phyloP scores from a whole-genome alignment of 495 filamentous ascomycete genomes.

The Recurvomyces mirabilis region DNA sequence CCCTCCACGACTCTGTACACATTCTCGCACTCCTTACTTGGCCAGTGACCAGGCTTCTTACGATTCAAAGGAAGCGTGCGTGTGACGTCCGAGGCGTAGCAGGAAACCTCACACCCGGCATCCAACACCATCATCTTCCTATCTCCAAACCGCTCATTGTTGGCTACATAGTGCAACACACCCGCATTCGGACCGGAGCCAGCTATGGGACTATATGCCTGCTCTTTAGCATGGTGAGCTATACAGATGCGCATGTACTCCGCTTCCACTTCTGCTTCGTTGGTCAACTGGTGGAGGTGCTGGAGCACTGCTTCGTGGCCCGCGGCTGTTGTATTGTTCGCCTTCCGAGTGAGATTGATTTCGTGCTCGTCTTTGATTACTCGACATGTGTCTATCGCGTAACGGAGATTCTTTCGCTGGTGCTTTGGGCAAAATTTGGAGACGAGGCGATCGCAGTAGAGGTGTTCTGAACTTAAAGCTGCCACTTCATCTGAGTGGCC shows the following conservation, averaged over 20 bases:
- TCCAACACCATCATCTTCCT: constrained; percentile 70
- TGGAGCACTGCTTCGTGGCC: constrained; percentile 62
- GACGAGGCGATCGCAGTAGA: not conserved
- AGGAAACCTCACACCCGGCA: constrained; percentile 72
- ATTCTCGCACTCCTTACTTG: constrained; percentile 46
- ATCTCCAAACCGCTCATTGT: constrained; percentile 56
- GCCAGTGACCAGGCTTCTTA: constrained; percentile 42
- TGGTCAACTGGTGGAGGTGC: constrained; percentile 47
- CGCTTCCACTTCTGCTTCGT: constrained; percentile 75
- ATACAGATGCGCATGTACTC: constrained; percentile 61
- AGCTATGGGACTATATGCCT: constrained; percentile 81
- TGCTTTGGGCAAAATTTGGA: not conserved
- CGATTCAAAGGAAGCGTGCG: constrained; percentile 63
- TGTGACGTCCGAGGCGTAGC: constrained; percentile 86
- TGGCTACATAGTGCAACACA: constrained; percentile 74
- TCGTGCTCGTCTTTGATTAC: constrained; percentile 75
- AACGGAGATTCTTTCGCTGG: not conserved
- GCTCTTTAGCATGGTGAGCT: constrained; percentile 56
- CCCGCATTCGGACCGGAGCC: constrained; percentile 67
- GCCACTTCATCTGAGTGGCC: not conserved
- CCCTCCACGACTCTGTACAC: constrained; percentile 66
- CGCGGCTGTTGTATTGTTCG: constrained; percentile 61
- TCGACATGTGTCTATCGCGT: constrained; percentile 55
- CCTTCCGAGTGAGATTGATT: constrained; percentile 62
- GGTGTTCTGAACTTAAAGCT: not conserved